phyloP scores from a whole-genome alignment of 1,139 yeast genomes.

The Geotrichum candidum region DNA sequence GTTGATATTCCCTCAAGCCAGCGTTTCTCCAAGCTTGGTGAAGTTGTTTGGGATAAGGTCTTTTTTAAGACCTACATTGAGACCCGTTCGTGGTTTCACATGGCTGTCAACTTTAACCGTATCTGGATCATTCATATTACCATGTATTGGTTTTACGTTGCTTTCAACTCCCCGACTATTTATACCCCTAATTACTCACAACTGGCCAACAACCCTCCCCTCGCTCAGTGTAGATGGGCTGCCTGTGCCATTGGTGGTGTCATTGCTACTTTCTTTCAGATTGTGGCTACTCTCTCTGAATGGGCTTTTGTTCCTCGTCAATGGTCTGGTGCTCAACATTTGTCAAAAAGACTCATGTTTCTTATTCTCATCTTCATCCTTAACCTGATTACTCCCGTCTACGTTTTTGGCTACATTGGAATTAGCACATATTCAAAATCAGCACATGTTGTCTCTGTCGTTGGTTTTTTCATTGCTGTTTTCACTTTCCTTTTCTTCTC shows the following conservation, averaged over 20 bases:
- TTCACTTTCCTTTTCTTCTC: slow-evolving; percentile 81
- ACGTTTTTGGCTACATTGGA: slow-evolving; percentile 71
- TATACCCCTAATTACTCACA: slow-evolving; percentile 85
- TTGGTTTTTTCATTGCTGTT: slow-evolving; percentile 83
- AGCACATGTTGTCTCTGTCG: slow-evolving; percentile 77
- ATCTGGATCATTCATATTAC: slow-evolving; percentile 93
- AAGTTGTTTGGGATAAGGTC: slow-evolving; percentile 85
- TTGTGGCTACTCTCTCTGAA: slow-evolving; percentile 82
- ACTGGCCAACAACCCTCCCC: slow-evolving; percentile 75
- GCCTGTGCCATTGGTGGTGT: slow-evolving; percentile 90
- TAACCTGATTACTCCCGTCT: slow-evolving; percentile 82
- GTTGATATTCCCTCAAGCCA: slow-evolving; percentile 87
- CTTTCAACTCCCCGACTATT: slow-evolving; percentile 85
- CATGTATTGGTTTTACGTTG: slow-evolving; percentile 88
- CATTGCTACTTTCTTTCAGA: slow-evolving; percentile 73
- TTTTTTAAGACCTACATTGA: slow-evolving; percentile 96
- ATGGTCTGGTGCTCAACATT: slow-evolving; percentile 99
- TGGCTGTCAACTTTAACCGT: slow-evolving; percentile 93
- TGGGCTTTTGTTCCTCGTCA: slow-evolving; percentile 96
- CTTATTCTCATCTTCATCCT: slow-evolving; percentile 57
- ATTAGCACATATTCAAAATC: slow-evolving; percentile 60
- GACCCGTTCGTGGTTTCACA: slow-evolving; percentile 96
- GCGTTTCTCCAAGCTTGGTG: slow-evolving; percentile 85
- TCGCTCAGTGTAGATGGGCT: slow-evolving; percentile 87
- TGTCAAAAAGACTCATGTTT: slow-evolving; percentile 79